Base-by-base conservation (phyloP, 805 yeast genomes). In the Yarrowia osloensis region DNA sequence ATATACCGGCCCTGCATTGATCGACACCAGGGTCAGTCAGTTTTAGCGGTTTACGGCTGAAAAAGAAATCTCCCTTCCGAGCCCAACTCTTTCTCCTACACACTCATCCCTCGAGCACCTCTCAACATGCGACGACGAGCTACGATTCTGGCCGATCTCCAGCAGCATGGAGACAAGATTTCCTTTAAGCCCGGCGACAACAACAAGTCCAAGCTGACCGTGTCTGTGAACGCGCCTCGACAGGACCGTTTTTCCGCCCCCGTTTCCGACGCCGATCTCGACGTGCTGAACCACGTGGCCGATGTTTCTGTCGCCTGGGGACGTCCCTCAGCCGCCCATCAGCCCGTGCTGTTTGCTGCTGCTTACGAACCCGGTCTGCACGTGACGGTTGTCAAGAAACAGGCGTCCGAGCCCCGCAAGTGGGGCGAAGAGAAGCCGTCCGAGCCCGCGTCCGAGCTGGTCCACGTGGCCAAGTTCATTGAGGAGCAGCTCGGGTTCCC, bases 261-360 rank as follows among this genome's bases (percentile, higher is more conserved):
- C 2, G 63, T 7, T 2, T 57, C 63, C 8, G 21, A 11, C 37
- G 47, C 11, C 24, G 63, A 40, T 24, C 63, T 57, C 49, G 42
- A 28, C 28, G 63, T 57, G 17, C n/a, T 57, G 28, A 19, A 57
- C 37, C 63, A 57, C 37, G 52, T 61, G 15, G 66, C 52, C 12
- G 66, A 61, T 26, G 40, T 61, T 44, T 61, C 54, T 24, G 54
- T 61, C 24, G 13, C 66, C 33, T 61, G 66, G 66, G 44, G 54
- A 9, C 29, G 44, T 11, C 66, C 52, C 7, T 15, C 29, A n/a
- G 52, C 54, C 5, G 42, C 26, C 19, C 29, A 44, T 3, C 52
- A 42, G 40, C 54, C 66, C 15, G 54, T 33, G 4, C 33, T 61
- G 39, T 61, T 61, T 61, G 52, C 40, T 9, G 31, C 52, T 3